Conservation (phyloP, 78 protist species). For the Goniomonas avonlea region DNA sequence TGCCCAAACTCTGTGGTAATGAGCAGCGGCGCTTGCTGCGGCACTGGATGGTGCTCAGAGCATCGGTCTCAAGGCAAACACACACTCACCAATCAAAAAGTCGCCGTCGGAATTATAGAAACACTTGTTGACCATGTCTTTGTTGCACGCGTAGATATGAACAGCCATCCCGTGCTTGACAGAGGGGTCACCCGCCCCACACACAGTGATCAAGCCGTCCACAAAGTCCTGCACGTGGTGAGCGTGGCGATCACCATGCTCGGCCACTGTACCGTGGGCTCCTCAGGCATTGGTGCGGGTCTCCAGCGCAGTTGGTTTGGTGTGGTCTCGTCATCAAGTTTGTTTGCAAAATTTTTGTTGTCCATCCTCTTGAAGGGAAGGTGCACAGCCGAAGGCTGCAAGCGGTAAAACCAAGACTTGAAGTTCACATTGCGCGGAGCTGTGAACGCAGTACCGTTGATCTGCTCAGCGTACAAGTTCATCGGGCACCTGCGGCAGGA, state of each 20-base stretch:
- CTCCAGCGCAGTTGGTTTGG: slow-evolving; percentile 74
- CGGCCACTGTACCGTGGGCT: background rate
- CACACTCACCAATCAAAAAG: slow-evolving; percentile 50
- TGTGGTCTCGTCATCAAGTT: slow-evolving; percentile 9
- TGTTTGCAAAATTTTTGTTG: background rate
- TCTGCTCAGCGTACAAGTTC: slow-evolving; percentile 89
- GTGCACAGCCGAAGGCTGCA: slow-evolving; percentile 49
- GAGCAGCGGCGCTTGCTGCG: slow-evolving; percentile 58
- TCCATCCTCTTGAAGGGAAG: background rate
- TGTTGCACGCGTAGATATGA: slow-evolving; percentile 67
- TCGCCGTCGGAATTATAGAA: slow-evolving; percentile 85
- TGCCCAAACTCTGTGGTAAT: slow-evolving; percentile 81
- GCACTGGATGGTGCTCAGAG: slow-evolving; percentile 19
- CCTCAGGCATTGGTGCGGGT: slow-evolving; percentile 56
- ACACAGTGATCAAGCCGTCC: slow-evolving; percentile 15
- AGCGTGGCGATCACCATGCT: background rate
- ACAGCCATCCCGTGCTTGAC: slow-evolving; percentile 63
- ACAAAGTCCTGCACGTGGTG: slow-evolving; percentile 45
- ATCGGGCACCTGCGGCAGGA: too few species aligned
- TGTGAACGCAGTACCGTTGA: slow-evolving; percentile 87
- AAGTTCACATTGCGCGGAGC: slow-evolving; percentile 55
- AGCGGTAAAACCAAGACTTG: slow-evolving; percentile 30
- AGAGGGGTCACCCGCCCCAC: slow-evolving; percentile 61
- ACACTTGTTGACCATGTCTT: slow-evolving; percentile 48
- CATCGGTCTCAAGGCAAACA: background rate